Evolutionary conservation across 2,329 filamentous ascomycete genomes (phyloP).

Genomic region (Penicillium oxalicum): DNA sequence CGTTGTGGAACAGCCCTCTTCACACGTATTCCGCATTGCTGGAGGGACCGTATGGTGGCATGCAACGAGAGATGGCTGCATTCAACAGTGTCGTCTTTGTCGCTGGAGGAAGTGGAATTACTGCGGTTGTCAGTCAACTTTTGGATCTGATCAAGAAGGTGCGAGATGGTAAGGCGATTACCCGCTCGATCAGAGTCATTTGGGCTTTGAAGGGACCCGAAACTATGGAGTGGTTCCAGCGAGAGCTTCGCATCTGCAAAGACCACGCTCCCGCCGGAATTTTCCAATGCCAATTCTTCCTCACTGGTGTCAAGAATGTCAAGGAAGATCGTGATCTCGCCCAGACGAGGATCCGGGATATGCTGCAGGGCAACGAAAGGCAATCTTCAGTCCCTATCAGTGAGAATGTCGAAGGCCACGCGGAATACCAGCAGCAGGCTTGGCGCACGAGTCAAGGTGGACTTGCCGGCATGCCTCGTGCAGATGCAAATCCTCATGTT

Average conservation of each 20-base stretch:
- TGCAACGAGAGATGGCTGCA: slow-evolving; percentile 80
- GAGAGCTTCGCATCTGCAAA: slow-evolving; percentile 85
- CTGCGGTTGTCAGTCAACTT: slow-evolving; percentile 83
- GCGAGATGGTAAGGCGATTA: slow-evolving; percentile 89
- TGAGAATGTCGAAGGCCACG: slow-evolving; percentile 72
- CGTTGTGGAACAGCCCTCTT: slow-evolving; percentile 78
- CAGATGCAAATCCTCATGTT: slow-evolving; percentile 23
- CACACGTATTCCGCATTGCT: slow-evolving; percentile 89
- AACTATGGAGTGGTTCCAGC: slow-evolving; percentile 95
- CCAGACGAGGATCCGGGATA: slow-evolving; percentile 81
- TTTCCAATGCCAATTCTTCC: slow-evolving; percentile 90
- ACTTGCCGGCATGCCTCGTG: slow-evolving; percentile 70
- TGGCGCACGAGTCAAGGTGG: slow-evolving; percentile 77
- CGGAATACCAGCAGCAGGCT: slow-evolving; percentile 71
- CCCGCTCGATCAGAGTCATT: slow-evolving; percentile 82
- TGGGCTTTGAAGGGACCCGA: slow-evolving; percentile 89
- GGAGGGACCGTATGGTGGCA: slow-evolving; percentile 91
- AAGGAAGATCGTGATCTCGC: slow-evolving; percentile 66
- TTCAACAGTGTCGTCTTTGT: slow-evolving; percentile 93
- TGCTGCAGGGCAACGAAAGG: slow-evolving; percentile 81
- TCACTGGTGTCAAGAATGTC: slow-evolving; percentile 63
- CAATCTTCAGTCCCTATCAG: slow-evolving; percentile 77
- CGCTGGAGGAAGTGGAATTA: slow-evolving; percentile 90
- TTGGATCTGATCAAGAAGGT: slow-evolving; percentile 94
- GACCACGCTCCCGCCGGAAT: slow-evolving; percentile 82